phyloP scores from a whole-genome alignment of 257 asterid species.

The Leonotis leonurus region DNA sequence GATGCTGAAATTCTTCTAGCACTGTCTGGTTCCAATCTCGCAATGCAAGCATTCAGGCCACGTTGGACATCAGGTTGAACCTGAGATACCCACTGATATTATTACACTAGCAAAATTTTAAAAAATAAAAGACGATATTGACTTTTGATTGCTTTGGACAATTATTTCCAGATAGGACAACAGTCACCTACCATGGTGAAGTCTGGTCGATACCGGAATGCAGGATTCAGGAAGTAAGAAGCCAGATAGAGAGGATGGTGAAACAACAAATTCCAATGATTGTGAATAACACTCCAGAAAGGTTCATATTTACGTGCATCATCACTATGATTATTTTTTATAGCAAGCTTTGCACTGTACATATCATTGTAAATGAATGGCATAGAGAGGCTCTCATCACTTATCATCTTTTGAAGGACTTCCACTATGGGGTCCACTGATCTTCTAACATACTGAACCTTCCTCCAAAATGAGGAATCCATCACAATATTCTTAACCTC shows the following conservation, averaged over 20 bases:
- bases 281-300: slow-evolving; percentile 69
- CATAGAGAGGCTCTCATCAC: slow-evolving; percentile 66
- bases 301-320: slow-evolving; percentile 66
- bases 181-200: slow-evolving; percentile 61
- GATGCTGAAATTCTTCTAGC: slow-evolving; percentile 87
- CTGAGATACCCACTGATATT: slow-evolving; percentile 36
- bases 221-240: slow-evolving; percentile 81
- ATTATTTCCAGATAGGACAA: slow-evolving; percentile 1
- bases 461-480: slow-evolving; percentile 86
- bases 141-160: not conserved
- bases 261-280: slow-evolving; percentile 56
- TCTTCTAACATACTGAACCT: slow-evolving; percentile 56
- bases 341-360: slow-evolving; percentile 64
- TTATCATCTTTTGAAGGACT: slow-evolving; percentile 61
- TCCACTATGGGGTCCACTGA: slow-evolving; percentile 75
- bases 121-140: not conserved
- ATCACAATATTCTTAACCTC: slow-evolving; percentile 67
- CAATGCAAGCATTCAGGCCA: slow-evolving; percentile 85
- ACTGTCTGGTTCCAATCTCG: slow-evolving; percentile 67
- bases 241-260: slow-evolving; percentile 89
- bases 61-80: slow-evolving; percentile 84
- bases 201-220: slow-evolving; percentile 75
- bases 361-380: slow-evolving; percentile 69
- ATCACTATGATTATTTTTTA: slow-evolving; percentile 63
- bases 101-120: not conserved